These are phyloP conservation scores for Collybiopsis luxurians DNA, from an alignment of 768 basidiomycete genomes.

Conservation along the genomic window DNA sequence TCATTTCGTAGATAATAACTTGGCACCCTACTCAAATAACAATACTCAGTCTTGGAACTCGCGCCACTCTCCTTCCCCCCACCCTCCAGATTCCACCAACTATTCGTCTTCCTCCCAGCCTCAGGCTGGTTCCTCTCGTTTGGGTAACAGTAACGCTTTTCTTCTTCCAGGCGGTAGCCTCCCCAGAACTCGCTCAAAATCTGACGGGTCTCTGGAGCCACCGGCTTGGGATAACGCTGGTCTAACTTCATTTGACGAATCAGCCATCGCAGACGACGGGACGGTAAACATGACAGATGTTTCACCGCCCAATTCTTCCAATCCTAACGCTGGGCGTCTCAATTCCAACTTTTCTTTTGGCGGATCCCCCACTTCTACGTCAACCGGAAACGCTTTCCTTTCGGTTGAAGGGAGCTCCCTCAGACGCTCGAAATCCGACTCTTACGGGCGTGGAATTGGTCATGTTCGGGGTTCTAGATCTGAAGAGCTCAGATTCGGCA, in stretches of 20 bases:
- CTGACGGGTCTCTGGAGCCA: slow-evolving; percentile 56
- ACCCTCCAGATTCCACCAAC: neutral
- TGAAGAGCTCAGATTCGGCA: slow-evolving; percentile 41
- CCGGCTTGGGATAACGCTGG: slow-evolving; percentile 44
- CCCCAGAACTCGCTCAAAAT: slow-evolving; percentile 55
- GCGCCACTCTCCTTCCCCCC: slow-evolving; percentile 5
- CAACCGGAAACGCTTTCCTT: slow-evolving; percentile 22
- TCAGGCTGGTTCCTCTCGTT: slow-evolving; percentile 25
- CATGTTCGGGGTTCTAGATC: slow-evolving; percentile 56
- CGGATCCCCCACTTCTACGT: slow-evolving; percentile 1
- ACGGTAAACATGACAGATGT: slow-evolving; percentile 40
- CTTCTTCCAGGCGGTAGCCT: slow-evolving; percentile 32
- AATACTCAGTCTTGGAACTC: neutral
- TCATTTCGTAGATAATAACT: neutral
- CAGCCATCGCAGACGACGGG: slow-evolving; percentile 18
- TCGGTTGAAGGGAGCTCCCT: slow-evolving; percentile 34
- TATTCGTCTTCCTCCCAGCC: neutral
- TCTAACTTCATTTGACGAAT: slow-evolving; percentile 11
- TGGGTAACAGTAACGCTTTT: slow-evolving; percentile 32
- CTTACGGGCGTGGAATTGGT: slow-evolving; percentile 29
- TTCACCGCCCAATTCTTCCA: slow-evolving; percentile 26
- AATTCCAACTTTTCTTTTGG: slow-evolving; percentile 7
- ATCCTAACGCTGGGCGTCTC: slow-evolving; percentile 10
- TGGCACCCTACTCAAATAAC: slow-evolving; percentile 1
- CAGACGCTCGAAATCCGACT: slow-evolving; percentile 52